Base-by-base conservation (phyloP, 75 land plant genomes). In the Chamaecyparis obtusa region DNA sequence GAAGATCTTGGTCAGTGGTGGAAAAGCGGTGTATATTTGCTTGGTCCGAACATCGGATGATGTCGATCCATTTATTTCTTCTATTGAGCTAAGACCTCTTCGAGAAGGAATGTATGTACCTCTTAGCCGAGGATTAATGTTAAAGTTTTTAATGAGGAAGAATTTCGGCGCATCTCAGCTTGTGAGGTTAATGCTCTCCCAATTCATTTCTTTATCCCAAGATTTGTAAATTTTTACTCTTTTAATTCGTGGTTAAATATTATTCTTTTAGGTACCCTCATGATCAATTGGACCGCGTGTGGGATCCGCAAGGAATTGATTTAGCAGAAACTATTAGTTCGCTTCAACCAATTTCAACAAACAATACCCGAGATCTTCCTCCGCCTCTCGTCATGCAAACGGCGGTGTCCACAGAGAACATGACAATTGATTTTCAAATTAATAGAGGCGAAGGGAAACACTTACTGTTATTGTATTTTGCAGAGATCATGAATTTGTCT, bases 401-500 rank as follows among this genome's bases (percentile, higher is more conserved):
- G 71, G 71, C 71, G 27, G n/a, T 14, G 8, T 1, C 5, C 30
- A 7, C 24, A 67, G 1, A 24, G 71, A 1, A 19, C n/a, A 67
- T 1, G 0, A 48, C 8, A 9, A 3, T 27, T 21, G 71, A 27
- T 27, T 24, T 67, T 51, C 14, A 0, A 0, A 0, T 51, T 11
- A 2, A 0, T 0, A 0, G 1, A 14, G 13, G 2, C 15, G 10
- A 0, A 11, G 15, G 11, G 15, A n/a, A 67, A 24, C 3, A n/a
- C 8, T 27, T 67, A 5, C 71, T 67, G 9, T 35, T 76, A 33
- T 3, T 77, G 0, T 77, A 77, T 77, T 36, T 77, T 77, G 80
- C 80, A 19, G 43, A 77, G 5, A 77, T 77, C 2, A 0, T 16
- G 7, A 37, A 39, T 17, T 5, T 15, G 14, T 35, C 80, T 76